Evolutionary conservation across 1,284 basidiomycete species (phyloP), one percentile per base, ranked within the genome.

Genomic region (Hemileia vastatrix): DNA sequence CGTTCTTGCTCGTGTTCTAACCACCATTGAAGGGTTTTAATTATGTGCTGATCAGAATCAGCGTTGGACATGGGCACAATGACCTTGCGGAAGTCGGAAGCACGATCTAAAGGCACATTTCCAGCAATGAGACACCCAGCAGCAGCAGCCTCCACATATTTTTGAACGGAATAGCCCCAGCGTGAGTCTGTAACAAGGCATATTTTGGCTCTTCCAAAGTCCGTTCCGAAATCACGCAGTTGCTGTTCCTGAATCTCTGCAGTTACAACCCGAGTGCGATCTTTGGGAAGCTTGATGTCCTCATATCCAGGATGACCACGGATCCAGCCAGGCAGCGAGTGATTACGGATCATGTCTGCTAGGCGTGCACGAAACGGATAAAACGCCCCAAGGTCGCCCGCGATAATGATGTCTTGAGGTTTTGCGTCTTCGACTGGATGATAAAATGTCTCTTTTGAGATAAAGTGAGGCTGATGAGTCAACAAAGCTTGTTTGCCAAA

Each of bases 141-240:
- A 23, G 59, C 59, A 31, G 59, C 59, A 13, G 59, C 59, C 21
- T 61, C 59, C 23, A 61, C 59, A 21, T 61, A 61, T 49, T 61
- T 61, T 53, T 61, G 59, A 36, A 61, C 59, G 15, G 59, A 61
- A 23, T 61, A 61, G 47, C 51, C 59, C 59, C 59, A 61, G 8
- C 59, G 21, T 13, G 51, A 54, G 40, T 61, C 59, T 8, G 59
- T 61, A 2, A 61, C 59, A 8, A 61, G 36, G 54, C 59, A 61
- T 4, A 61, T 61, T 33, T 61, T 61, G 32, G 59, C 59, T 21
- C 32, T 19, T 27, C 59, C 59, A 47, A 61, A 49, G 54, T 61
- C 59, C 8, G 18, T 48, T 33, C 59, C 59, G 33, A 61, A 61
- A 31, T 61, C 59, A 15, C 54, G 19, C 15, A 61, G 23, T 36